These are phyloP conservation scores for Geosmithia flava DNA, from an alignment of 2,329 filamentous ascomycete genomes.

Conservation along the genomic window DNA sequence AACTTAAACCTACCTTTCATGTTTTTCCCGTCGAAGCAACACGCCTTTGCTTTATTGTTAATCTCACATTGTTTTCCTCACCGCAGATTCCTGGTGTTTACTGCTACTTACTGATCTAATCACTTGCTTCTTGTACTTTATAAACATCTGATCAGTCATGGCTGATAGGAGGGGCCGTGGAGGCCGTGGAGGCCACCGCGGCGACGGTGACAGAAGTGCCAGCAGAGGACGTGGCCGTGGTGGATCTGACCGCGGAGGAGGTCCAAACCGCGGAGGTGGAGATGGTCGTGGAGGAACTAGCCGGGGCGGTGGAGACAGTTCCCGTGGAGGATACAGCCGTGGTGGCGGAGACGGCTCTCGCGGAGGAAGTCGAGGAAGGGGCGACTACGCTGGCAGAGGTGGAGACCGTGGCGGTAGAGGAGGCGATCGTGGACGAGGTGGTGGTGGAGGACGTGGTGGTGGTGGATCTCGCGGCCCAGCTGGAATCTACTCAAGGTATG, in stretches of 20 bases:
- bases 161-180: slow-evolving; percentile 6
- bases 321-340: slow-evolving; percentile 2
- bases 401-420: slow-evolving; percentile 6
- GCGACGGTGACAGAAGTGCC: slow-evolving; percentile 8
- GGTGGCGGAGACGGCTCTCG: neutral
- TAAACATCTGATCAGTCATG: neutral
- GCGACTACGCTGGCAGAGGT: slow-evolving; percentile 1
- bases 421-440: slow-evolving; percentile 3
- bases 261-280: slow-evolving; percentile 5
- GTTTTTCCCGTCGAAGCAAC: neutral
- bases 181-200: slow-evolving; percentile 5
- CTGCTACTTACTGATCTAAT: too few species aligned
- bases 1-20: neutral
- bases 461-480: slow-evolving; percentile 5
- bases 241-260: too few species aligned
- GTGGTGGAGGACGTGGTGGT: slow-evolving; percentile 9
- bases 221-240: slow-evolving; percentile 8
- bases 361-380: slow-evolving; percentile 8
- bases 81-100: neutral
- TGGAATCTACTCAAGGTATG: slow-evolving; percentile 4
- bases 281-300: slow-evolving; percentile 6
- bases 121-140: neutral
- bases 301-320: slow-evolving; percentile 3
- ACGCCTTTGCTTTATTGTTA: neutral
- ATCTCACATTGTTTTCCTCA: neutral